Percentiles rank a stretch among this genome's conserved stretches.
Conservation (phyloP, 768 basidiomycete genomes). For the Galerina marginata region DNA sequence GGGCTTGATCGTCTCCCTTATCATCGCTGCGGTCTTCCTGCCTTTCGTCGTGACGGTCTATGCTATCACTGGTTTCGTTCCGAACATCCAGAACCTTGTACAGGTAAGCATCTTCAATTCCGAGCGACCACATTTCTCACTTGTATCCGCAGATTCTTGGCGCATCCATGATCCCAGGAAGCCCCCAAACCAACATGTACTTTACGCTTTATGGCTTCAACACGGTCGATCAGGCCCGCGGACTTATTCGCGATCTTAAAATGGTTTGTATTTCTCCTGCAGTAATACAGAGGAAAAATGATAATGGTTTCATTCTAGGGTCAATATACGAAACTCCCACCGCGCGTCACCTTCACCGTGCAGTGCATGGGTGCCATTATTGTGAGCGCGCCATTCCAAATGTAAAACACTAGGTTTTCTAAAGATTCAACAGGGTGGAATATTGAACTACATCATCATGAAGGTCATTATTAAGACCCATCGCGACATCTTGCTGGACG, state of each 20-base stretch:
- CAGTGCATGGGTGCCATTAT: conserved; percentile 63
- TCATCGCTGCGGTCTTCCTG: conserved; percentile 53
- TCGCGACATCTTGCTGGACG: conserved; percentile 51
- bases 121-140: neutral
- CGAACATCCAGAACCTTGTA: conserved; percentile 41
- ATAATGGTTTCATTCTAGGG: conserved; percentile 22
- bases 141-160: conserved; percentile 48
- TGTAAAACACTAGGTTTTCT: neutral
- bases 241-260: conserved; percentile 65
- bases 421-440: conserved; percentile 32
- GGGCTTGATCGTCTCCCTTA: conserved; percentile 56
- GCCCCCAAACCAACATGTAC: conserved; percentile 57
- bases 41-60: conserved; percentile 60
- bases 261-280: conserved; percentile 38
- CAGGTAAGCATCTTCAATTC: conserved; percentile 25
- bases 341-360: conserved; percentile 65
- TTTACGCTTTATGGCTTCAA: conserved; percentile 50
- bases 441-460: conserved; percentile 59
- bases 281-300: conserved; percentile 11
- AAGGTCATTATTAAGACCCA: conserved; percentile 55
- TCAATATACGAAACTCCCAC: conserved; percentile 64
- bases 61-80: conserved; percentile 53
- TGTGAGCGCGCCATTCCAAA: conserved; percentile 32
- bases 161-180: conserved; percentile 51
- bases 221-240: conserved; percentile 51